These are phyloP conservation scores for Trichoderma sp. DNA, from an alignment of 2,329 filamentous ascomycete species.

Conservation along the genomic window DNA sequence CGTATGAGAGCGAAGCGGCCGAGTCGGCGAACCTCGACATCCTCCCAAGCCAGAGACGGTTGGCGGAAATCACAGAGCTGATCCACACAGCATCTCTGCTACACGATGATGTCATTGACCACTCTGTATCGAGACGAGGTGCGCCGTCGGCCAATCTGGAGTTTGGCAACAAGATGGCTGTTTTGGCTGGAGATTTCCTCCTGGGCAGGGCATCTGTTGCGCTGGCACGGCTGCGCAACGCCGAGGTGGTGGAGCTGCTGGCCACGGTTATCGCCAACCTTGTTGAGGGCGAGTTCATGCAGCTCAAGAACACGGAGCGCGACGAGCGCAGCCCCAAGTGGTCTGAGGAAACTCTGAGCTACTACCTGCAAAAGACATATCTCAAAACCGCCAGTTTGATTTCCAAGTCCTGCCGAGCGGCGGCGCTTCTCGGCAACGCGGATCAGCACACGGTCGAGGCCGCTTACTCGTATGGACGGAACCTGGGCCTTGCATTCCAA, in stretches of 20 bases:
- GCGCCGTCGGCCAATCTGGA: conserved; percentile 87
- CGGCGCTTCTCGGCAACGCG: conserved; percentile 80
- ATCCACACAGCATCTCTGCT: conserved; percentile 96
- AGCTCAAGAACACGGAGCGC: conserved; percentile 90
- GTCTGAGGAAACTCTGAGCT: conserved; percentile 85
- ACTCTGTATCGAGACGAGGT: conserved; percentile 80
- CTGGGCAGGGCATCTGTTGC: conserved; percentile 92
- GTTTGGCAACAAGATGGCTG: conserved; percentile 99
- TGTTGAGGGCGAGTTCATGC: conserved; percentile 99
- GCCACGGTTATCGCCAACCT: conserved; percentile 97
- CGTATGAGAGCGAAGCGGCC: conserved; percentile 43
- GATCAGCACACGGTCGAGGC: conserved; percentile 81
- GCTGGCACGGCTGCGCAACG: conserved; percentile 83
- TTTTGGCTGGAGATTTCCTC: conserved; percentile 94
- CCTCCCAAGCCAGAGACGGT: conserved; percentile 85
- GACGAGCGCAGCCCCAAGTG: conserved; percentile 84
- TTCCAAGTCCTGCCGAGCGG: conserved; percentile 90
- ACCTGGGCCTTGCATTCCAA: conserved; percentile 93
- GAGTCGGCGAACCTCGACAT: conserved; percentile 61
- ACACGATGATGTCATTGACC: conserved; percentile 98
- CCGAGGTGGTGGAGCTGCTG: conserved; percentile 91
- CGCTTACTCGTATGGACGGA: conserved; percentile 89
- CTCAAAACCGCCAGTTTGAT: conserved; percentile 95
- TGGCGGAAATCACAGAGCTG: conserved; percentile 95
- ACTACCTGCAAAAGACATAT: conserved; percentile 98